phyloP scores from a whole-genome alignment of 2,329 filamentous ascomycete species.

The Aphanocladium album region DNA sequence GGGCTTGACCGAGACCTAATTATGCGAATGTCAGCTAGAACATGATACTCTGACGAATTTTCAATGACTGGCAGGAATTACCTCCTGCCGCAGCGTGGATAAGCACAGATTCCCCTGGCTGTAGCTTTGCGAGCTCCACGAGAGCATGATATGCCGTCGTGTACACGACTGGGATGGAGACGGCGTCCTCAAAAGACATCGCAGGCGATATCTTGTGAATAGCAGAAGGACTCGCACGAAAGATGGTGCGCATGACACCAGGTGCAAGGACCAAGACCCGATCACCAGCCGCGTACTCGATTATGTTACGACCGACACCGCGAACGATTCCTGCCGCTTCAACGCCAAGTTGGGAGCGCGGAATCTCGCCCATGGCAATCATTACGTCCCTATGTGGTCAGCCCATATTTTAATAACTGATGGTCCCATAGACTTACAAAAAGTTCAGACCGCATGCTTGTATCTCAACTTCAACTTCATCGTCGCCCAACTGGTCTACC shows the following conservation, averaged over 20 bases:
- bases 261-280: slow-evolving; percentile 22
- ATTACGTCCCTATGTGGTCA: not conserved
- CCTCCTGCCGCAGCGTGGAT: slow-evolving; percentile 33
- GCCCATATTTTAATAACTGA: not conserved
- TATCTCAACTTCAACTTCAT: slow-evolving; percentile 23
- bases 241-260: not conserved
- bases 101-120: slow-evolving; percentile 25
- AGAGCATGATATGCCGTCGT: slow-evolving; percentile 26
- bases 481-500: too few relatives aligned
- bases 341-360: not conserved
- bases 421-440: not conserved
- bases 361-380: slow-evolving; percentile 1
- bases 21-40: not conserved
- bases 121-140: slow-evolving; percentile 21
- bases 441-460: slow-evolving; percentile 17
- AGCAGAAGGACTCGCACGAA: slow-evolving; percentile 21
- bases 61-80: not conserved
- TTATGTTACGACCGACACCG: slow-evolving; percentile 10
- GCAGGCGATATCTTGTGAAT: slow-evolving; percentile 24
- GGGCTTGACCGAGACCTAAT: slow-evolving; percentile 28
- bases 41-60: too few relatives aligned
- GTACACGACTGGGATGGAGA: slow-evolving; percentile 23
- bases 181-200: slow-evolving; percentile 23
- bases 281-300: slow-evolving; percentile 21
- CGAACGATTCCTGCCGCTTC: not conserved